A percentile compares a stretch with the other conserved stretches of the same genome.
These are phyloP conservation scores for Chimonanthus salicifolius DNA, from an alignment of 164 flowering plant genomes.

Conservation along the genomic window DNA sequence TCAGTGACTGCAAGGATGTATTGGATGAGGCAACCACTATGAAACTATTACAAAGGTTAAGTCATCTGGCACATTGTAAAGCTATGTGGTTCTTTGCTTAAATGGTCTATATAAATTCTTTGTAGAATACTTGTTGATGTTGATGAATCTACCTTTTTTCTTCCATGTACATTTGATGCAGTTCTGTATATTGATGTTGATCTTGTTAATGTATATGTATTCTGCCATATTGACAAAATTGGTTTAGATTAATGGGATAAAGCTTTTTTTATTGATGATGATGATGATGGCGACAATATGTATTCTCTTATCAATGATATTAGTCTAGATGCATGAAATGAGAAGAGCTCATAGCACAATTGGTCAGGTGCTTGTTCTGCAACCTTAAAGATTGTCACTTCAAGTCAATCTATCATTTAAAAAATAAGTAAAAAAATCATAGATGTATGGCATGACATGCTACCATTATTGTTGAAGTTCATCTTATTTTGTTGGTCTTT, in stretches of 20 bases:
- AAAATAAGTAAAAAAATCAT: too few species aligned
- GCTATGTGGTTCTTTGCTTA: conserved; percentile 2
- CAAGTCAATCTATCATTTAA: too few species aligned
- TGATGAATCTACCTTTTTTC: not conserved
- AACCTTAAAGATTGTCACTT: too few species aligned
- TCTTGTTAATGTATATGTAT: not conserved
- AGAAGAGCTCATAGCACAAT: too few species aligned
- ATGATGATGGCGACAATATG: too few species aligned
- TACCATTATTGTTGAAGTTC: not conserved
- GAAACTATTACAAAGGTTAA: conserved; percentile 86
- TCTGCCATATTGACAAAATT: too few species aligned
- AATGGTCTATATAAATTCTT: not conserved
- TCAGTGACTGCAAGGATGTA: conserved; percentile 91
- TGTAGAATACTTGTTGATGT: not conserved
- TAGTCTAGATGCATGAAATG: too few species aligned
- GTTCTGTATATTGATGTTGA: not conserved
- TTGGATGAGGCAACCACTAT: conserved; percentile 97
- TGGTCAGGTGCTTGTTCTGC: too few species aligned
- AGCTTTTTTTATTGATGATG: too few species aligned
- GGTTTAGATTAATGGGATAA: too few species aligned
- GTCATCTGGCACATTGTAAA: not conserved
- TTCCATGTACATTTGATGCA: not conserved
- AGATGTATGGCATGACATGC: not conserved
- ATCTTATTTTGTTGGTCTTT: not conserved
- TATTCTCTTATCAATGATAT: too few species aligned